A percentile compares a stretch with the other conserved stretches of the same genome.
Evolutionary conservation across 2,329 filamentous ascomycete species (phyloP).

Genomic region (Ophiostoma montium): DNA sequence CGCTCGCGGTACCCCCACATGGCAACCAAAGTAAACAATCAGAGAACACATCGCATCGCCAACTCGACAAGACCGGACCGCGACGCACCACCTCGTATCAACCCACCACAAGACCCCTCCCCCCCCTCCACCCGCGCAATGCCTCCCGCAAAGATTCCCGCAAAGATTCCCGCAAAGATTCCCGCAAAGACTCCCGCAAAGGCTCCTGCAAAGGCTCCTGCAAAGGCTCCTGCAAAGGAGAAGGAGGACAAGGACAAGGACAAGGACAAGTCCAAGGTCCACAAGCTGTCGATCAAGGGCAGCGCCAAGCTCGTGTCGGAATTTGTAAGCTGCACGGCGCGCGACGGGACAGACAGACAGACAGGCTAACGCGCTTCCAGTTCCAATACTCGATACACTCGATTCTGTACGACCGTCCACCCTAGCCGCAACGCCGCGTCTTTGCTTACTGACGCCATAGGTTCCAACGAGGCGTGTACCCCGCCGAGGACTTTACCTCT

Average conservation of each 20-base stretch:
- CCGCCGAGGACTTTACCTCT: conserved; percentile 89
- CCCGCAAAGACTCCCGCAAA: no score
- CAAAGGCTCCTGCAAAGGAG: no score
- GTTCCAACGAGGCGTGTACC: conserved; percentile 76
- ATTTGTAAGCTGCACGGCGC: conserved; percentile 56
- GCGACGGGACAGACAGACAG: background rate
- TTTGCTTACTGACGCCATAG: no score
- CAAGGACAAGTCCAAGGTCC: conserved; percentile 72
- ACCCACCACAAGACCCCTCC: background rate
- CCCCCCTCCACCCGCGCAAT: no score
- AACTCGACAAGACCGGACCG: no score
- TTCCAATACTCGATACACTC: conserved; percentile 99
- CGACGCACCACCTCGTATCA: background rate
- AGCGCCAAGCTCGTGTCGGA: conserved; percentile 79
- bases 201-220: no score
- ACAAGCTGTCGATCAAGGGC: conserved; percentile 86
- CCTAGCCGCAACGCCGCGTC: no score
- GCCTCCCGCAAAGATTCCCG: no score
- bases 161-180: no score
- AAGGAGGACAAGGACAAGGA: conserved; percentile 24
- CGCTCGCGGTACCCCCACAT: conserved; percentile 32
- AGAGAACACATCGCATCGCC: background rate
- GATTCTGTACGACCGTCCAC: conserved; percentile 57
- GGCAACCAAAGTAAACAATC: conserved; percentile 11
- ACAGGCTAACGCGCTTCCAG: conserved; percentile 22